phyloP scores from a whole-genome alignment of 2,329 filamentous ascomycete species.

The Trichoderma atrobrunneum region DNA sequence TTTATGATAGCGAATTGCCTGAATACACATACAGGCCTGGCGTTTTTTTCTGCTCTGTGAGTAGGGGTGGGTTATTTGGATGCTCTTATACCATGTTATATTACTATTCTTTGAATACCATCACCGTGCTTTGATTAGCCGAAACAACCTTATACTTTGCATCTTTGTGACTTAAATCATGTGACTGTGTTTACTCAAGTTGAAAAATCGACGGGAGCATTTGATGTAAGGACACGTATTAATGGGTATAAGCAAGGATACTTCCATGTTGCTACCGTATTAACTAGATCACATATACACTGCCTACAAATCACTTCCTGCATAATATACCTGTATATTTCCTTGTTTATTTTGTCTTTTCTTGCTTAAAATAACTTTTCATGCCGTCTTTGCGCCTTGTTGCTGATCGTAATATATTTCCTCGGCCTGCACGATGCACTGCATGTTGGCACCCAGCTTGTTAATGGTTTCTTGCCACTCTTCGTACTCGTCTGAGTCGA shows the following conservation, averaged over 20 bases:
- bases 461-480: constrained; percentile 95
- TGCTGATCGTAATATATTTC: constrained; percentile 50
- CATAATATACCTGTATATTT: not conserved
- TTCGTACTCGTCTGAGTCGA: constrained; percentile 88
- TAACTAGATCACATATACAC: not conserved
- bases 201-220: not conserved
- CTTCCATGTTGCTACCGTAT: not conserved
- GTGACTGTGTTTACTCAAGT: not conserved
- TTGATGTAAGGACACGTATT: not conserved
- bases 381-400: constrained; percentile 22
- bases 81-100: not conserved
- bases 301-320: not conserved
- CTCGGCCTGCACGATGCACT: constrained; percentile 83
- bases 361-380: not conserved
- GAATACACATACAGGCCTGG: not conserved
- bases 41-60: not conserved
- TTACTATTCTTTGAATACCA: not conserved
- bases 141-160: not conserved
- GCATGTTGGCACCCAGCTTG: constrained; percentile 87
- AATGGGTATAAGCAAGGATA: not conserved
- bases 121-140: not conserved
- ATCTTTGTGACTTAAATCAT: not conserved
- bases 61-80: not conserved
- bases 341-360: not conserved
- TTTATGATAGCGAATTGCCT: not conserved